Evolutionary conservation across 192 early-diverging fungal genomes (phyloP), one percentile per base, ranked within the genome.

Genomic region (Backusella liffmaniae): DNA sequence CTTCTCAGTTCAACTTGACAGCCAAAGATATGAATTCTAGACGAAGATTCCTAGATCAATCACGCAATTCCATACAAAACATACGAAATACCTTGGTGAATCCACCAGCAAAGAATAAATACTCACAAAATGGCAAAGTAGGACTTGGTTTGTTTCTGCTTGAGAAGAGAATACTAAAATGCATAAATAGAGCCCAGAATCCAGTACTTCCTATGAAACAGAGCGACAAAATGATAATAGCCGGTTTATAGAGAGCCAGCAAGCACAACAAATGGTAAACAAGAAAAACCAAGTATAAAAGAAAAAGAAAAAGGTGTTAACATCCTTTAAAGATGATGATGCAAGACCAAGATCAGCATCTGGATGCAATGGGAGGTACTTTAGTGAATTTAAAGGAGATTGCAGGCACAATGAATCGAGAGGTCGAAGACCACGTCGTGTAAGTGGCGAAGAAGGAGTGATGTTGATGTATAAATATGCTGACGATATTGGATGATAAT

Each of bases 331-430:
- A 90, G 87, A 79, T 88, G 35, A 62, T 90, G 44, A 79, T 90
- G 73, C 80, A 86, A 74, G 87, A 90, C 42, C 89, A 90, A 72
- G 89, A 90, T 67, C 78, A 83, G 8, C 89, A 90, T 62, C 44
- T 90, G 72, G 87, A 90, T 39, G 73, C 77, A n/a, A 84, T 90
- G 21, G 82, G 83, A 77, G 83, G 84, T 59, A 90, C 89, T 18
- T 76, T 88, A 2, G 67, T 82, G 10, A 88, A 90, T 67, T 80
- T 90, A 70, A 83, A 87, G 36, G 89, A 86, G n/a, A 90, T 88
- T 79, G 89, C 89, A 21, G 74, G 80, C 2, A 87, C 86, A 0
- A 88, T 90, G 84, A 81, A 88, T 53, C 21, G 56, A 65, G 89
- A 90, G 72, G 78, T 90, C 9, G 82, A 87, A 18, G 86, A 90